phyloP scores from a whole-genome alignment of 148 eudicot genomes.

The Gaultheria prostrata region DNA sequence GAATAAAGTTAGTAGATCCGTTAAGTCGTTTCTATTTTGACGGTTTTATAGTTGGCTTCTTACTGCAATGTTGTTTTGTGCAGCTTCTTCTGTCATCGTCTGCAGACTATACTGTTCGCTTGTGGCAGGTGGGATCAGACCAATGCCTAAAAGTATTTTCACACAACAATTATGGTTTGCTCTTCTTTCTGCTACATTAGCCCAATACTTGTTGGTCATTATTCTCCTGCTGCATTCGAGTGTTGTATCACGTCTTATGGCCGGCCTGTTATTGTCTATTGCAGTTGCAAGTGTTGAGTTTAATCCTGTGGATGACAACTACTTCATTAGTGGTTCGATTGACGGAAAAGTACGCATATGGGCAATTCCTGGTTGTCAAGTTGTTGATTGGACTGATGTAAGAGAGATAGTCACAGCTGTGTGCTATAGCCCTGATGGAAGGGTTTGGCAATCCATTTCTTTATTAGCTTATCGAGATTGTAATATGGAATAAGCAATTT shows the following conservation, averaged over 20 bases:
- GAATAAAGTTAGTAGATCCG: slow-evolving; percentile 30
- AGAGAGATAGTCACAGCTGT: slow-evolving; percentile 80
- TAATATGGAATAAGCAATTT: not conserved
- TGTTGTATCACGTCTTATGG: not conserved
- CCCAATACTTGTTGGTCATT: not conserved
- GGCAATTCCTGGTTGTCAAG: slow-evolving; percentile 57
- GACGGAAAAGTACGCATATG: slow-evolving; percentile 90
- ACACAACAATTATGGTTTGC: slow-evolving; percentile 66
- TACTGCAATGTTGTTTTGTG: slow-evolving; percentile 18
- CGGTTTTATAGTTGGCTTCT: not conserved
- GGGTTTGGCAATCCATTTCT: slow-evolving; percentile 37
- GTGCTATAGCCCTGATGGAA: slow-evolving; percentile 69
- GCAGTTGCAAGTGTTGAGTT: slow-evolving; percentile 84
- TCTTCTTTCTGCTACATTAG: not conserved
- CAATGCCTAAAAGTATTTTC: slow-evolving; percentile 64
- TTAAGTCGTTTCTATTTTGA: not conserved
- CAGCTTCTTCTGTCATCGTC: slow-evolving; percentile 74
- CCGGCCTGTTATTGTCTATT: slow-evolving; percentile 17
- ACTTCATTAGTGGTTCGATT: slow-evolving; percentile 82
- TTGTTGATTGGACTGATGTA: slow-evolving; percentile 68
- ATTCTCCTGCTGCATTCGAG: not conserved
- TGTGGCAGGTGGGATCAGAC: slow-evolving; percentile 66
- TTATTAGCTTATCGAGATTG: not conserved
- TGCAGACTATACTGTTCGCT: slow-evolving; percentile 69
- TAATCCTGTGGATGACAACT: slow-evolving; percentile 68